Percentiles rank a stretch among this genome's conserved stretches.
Evolutionary conservation across 306 rosid genomes (phyloP).

Genomic region (Albizia julibrissin): DNA sequence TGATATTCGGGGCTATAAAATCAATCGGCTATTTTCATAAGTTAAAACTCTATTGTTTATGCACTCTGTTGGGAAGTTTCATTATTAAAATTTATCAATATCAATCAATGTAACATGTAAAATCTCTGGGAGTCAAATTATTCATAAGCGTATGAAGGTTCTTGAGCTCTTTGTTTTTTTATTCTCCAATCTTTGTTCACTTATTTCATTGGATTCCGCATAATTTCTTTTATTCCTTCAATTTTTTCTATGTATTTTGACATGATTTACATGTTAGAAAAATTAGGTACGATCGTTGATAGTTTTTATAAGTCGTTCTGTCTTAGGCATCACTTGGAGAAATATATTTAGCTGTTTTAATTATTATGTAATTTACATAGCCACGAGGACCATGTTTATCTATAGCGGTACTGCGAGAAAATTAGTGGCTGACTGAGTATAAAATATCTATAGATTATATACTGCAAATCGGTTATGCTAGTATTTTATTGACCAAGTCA

Average conservation of each 20-base stretch:
- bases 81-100: not conserved
- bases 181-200: not conserved
- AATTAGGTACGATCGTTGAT: not conserved
- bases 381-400: not conserved
- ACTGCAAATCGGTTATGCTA: not conserved
- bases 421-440: not conserved
- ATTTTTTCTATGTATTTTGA: not conserved
- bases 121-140: not conserved
- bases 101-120: not conserved
- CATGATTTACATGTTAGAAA: not conserved
- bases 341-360: not conserved
- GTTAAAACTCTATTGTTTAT: not conserved
- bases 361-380: not conserved
- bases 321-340: not conserved
- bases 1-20: not conserved
- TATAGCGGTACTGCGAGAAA: not conserved
- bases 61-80: not conserved
- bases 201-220: not conserved
- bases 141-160: not conserved
- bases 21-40: not conserved
- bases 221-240: not conserved
- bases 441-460: not conserved
- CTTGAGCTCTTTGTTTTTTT: not conserved
- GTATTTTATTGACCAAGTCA: conserved; percentile 1
- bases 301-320: too few species aligned